Conservation (phyloP, 768 basidiomycete species). For the Leccinum aurantiacum region DNA sequence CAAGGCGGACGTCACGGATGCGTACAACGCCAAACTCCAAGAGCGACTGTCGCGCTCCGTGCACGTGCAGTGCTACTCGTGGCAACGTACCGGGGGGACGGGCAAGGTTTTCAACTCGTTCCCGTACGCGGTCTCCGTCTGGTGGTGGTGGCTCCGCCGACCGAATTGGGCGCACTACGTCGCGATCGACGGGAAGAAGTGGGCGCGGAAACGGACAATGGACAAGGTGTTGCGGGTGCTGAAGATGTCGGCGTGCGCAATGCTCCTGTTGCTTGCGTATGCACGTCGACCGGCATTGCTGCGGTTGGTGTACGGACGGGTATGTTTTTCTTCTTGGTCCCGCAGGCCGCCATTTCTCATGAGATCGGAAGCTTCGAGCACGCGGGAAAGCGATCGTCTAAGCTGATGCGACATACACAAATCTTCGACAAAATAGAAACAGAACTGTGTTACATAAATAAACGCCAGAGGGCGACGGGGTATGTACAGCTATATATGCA, state of each 20-base stretch:
- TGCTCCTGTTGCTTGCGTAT: constrained; percentile 9
- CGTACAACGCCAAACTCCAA: constrained; percentile 28
- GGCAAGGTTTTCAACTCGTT: constrained; percentile 42
- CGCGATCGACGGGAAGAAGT: constrained; percentile 39
- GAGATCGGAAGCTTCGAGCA: not conserved
- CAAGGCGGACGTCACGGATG: constrained; percentile 24
- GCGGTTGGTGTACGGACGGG: constrained; percentile 2
- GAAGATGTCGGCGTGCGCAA: constrained; percentile 1
- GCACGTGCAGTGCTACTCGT: constrained; percentile 38
- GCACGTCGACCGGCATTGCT: constrained; percentile 7
- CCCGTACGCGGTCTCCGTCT: constrained; percentile 36
- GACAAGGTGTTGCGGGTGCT: constrained; percentile 3
- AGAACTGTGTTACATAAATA: not conserved
- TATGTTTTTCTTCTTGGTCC: not conserved
- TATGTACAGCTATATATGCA: constrained; percentile 11
- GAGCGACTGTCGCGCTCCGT: constrained; percentile 17
- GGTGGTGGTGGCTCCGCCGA: constrained; percentile 37
- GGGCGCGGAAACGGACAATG: constrained; percentile 23
- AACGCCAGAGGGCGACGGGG: not conserved
- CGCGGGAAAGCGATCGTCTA: not conserved
- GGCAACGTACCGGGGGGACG: constrained; percentile 38
- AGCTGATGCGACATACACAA: not conserved
- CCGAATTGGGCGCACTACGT: constrained; percentile 38
- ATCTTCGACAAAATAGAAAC: no score
- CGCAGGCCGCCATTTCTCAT: not conserved